These are phyloP conservation scores for Sarocladiaceae sp. DNA, from an alignment of 2,329 filamentous ascomycete genomes.

Conservation along the genomic window DNA sequence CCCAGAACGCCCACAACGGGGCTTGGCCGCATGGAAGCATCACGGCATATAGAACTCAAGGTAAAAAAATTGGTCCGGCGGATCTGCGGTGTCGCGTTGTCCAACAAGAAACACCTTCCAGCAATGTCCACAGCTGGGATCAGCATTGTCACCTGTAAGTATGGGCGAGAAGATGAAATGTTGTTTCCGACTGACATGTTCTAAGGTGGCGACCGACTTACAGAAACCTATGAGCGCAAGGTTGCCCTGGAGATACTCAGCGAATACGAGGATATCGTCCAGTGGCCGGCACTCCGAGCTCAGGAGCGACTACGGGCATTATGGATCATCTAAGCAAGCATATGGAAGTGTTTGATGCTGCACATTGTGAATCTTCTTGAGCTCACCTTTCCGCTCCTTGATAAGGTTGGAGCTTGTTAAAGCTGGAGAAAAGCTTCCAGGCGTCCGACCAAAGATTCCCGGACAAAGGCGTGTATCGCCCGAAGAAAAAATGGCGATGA, in stretches of 20 bases:
- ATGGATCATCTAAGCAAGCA: background rate
- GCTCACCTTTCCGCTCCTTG: no score
- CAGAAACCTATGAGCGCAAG: background rate
- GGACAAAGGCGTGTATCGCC: no score
- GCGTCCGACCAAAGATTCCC: no score
- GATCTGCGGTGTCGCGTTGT: background rate
- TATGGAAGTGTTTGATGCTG: no score
- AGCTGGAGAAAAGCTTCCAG: no score
- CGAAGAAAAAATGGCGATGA: no score
- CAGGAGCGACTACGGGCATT: background rate
- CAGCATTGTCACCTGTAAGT: conserved; percentile 2
- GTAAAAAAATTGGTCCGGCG: background rate
- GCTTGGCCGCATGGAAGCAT: background rate
- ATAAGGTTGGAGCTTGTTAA: no score
- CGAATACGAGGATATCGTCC: background rate
- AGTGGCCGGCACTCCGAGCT: background rate
- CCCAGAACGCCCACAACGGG: background rate
- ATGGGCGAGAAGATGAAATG: background rate
- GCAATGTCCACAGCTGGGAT: background rate
- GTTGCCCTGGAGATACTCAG: background rate
- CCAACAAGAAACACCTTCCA: background rate
- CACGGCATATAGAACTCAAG: background rate
- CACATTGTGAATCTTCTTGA: no score
- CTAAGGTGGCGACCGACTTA: background rate
- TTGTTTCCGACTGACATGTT: background rate